Evolutionary conservation across 768 basidiomycete genomes (phyloP).

Genomic region (Macrolepiota dolichaula): DNA sequence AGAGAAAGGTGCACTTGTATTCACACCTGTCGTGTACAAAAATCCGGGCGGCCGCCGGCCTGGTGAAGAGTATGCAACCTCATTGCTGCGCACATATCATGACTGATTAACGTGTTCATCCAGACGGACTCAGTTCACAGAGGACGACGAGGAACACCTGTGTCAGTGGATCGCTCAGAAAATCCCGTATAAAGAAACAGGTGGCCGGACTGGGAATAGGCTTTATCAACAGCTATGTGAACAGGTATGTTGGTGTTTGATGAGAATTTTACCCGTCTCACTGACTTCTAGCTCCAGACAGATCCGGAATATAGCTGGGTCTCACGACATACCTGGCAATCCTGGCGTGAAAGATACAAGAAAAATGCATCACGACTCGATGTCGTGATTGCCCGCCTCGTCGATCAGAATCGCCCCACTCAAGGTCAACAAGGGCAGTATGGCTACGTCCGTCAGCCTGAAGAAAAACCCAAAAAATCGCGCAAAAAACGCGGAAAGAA

Average conservation of each 20-base stretch:
- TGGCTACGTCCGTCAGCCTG: slow-evolving; percentile 73
- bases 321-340: slow-evolving; percentile 82
- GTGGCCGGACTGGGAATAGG: slow-evolving; percentile 78
- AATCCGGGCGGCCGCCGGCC: slow-evolving; percentile 79
- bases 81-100: neutral
- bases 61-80: slow-evolving; percentile 69
- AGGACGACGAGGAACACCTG: slow-evolving; percentile 71
- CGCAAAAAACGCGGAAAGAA: slow-evolving; percentile 45
- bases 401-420: slow-evolving; percentile 64
- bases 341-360: slow-evolving; percentile 88
- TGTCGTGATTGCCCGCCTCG: slow-evolving; percentile 56
- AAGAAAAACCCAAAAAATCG: slow-evolving; percentile 60
- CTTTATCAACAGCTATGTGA: slow-evolving; percentile 81
- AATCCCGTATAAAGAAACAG: slow-evolving; percentile 81
- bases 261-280: neutral
- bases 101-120: neutral
- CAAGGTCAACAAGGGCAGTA: slow-evolving; percentile 81
- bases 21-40: slow-evolving; percentile 77
- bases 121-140: slow-evolving; percentile 76
- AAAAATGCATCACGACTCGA: slow-evolving; percentile 74
- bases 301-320: slow-evolving; percentile 82
- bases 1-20: slow-evolving; percentile 59
- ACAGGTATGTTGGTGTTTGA: slow-evolving; percentile 40
- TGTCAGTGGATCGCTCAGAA: slow-evolving; percentile 80
- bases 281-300: slow-evolving; percentile 32